These are phyloP conservation scores for Cryptococcus hybrid DNA, from an alignment of 1,284 basidiomycete species.

Conservation along the genomic window DNA sequence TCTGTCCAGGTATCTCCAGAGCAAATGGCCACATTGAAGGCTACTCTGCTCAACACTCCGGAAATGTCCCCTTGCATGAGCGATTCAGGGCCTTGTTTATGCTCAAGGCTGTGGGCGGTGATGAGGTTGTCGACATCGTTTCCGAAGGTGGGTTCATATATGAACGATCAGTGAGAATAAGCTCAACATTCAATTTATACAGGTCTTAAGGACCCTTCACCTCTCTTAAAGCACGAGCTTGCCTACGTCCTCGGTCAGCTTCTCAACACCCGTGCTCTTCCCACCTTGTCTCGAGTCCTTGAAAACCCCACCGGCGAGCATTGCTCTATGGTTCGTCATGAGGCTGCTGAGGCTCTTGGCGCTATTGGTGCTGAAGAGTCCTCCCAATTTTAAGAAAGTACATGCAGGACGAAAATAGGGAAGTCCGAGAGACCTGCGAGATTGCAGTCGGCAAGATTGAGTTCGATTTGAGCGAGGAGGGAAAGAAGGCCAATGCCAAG, in stretches of 20 bases:
- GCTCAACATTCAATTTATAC: not conserved
- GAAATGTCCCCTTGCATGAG: slow-evolving; percentile 75
- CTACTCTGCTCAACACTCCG: slow-evolving; percentile 69
- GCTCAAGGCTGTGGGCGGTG: slow-evolving; percentile 76
- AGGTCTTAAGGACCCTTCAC: slow-evolving; percentile 86
- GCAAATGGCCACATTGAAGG: slow-evolving; percentile 38
- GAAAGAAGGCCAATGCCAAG: slow-evolving; percentile 42
- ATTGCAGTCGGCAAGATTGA: slow-evolving; percentile 94
- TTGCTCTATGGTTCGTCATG: slow-evolving; percentile 92
- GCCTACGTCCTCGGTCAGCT: slow-evolving; percentile 98
- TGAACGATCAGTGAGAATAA: not conserved
- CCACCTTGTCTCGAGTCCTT: slow-evolving; percentile 75
- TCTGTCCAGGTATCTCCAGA: slow-evolving; percentile 39
- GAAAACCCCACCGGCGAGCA: slow-evolving; percentile 56
- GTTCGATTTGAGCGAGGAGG: slow-evolving; percentile 70
- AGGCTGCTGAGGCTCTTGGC: slow-evolving; percentile 98
- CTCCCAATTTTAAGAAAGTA: slow-evolving; percentile 73
- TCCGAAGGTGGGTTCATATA: slow-evolving; percentile 64
- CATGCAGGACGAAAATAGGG: slow-evolving; percentile 66
- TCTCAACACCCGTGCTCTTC: slow-evolving; percentile 68
- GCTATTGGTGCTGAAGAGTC: slow-evolving; percentile 75
- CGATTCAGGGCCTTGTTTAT: slow-evolving; percentile 93
- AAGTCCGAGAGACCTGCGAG: slow-evolving; percentile 95
- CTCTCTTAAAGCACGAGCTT: slow-evolving; percentile 93
- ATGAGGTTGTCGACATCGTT: slow-evolving; percentile 77